Evolutionary conservation across 306 rosid species (phyloP).

Genomic region (Hylodesmum podocarpum): DNA sequence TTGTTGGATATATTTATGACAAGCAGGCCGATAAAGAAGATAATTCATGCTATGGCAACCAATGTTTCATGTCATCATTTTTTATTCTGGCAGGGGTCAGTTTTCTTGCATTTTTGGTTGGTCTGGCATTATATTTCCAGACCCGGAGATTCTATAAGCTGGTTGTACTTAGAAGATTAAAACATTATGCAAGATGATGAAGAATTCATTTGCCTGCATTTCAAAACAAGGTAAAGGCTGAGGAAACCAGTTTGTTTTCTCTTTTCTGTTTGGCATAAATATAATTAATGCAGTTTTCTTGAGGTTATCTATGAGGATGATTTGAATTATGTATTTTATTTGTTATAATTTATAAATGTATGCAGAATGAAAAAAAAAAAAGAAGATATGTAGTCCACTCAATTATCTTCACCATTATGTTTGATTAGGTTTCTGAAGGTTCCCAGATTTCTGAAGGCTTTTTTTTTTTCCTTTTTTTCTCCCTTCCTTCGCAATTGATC

Average conservation of each 20-base stretch:
- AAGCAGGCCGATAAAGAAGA: slow-evolving; percentile 45
- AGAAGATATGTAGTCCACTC: background rate
- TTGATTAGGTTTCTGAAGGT: slow-evolving; percentile 12
- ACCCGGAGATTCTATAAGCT: slow-evolving; percentile 60
- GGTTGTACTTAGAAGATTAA: slow-evolving; percentile 51
- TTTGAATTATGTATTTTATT: background rate
- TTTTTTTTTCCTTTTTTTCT: background rate
- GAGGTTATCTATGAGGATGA: slow-evolving; percentile 3
- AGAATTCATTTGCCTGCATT: slow-evolving; percentile 5
- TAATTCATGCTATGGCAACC: slow-evolving; percentile 58
- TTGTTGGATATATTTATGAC: slow-evolving; percentile 79
- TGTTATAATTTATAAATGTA: background rate
- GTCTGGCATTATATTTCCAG: slow-evolving; percentile 58
- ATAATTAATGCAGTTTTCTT: background rate
- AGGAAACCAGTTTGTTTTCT: slow-evolving; percentile 28
- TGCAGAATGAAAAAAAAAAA: background rate
- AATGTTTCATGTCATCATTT: slow-evolving; percentile 74
- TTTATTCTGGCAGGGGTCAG: slow-evolving; percentile 69
- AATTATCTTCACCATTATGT: background rate
- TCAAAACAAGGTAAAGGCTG: slow-evolving; percentile 26
- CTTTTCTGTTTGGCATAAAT: slow-evolving; percentile 11
- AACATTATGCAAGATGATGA: slow-evolving; percentile 34
- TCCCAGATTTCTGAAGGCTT: background rate
- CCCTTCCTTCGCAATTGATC: background rate
- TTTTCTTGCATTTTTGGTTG: slow-evolving; percentile 58